Evolutionary conservation across 768 basidiomycete species (phyloP).

Genomic region (Strobilomyces echinocephalus): DNA sequence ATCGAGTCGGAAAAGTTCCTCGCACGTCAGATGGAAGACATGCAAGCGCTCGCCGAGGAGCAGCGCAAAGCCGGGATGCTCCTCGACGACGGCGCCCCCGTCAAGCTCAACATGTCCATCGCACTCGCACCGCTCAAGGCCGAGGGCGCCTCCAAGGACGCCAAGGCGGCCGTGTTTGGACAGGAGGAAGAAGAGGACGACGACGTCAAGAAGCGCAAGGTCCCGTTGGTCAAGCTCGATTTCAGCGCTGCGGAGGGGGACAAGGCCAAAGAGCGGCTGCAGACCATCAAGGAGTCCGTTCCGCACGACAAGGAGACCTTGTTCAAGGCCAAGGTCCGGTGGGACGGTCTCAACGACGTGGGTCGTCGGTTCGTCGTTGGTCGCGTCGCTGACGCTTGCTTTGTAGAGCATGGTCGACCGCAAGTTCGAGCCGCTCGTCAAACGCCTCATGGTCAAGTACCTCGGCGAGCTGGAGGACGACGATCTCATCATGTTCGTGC

Average conservation of each 20-base stretch:
- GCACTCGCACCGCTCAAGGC: constrained; percentile 45
- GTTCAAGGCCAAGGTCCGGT: constrained; percentile 82
- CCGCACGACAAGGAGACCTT: constrained; percentile 73
- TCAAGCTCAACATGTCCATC: constrained; percentile 77
- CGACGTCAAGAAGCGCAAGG: constrained; percentile 71
- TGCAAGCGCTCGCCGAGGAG: constrained; percentile 86
- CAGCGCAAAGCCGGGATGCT: constrained; percentile 88
- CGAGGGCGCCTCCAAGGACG: constrained; percentile 41
- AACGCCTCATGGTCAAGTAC: constrained; percentile 78
- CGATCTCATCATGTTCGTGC: constrained; percentile 88
- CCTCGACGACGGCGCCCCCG: constrained; percentile 87
- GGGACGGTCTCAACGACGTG: constrained; percentile 89
- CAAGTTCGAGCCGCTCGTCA: constrained; percentile 82
- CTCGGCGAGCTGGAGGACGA: constrained; percentile 92
- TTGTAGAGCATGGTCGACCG: constrained; percentile 72
- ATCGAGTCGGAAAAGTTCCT: constrained; percentile 92
- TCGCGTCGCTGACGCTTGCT: constrained; percentile 11
- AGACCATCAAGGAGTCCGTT: constrained; percentile 70
- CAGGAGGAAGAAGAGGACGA: constrained; percentile 88
- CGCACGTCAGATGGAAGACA: constrained; percentile 91
- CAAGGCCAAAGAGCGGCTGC: constrained; percentile 72
- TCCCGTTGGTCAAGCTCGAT: constrained; percentile 85
- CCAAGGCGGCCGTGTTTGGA: constrained; percentile 63
- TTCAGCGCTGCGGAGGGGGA: constrained; percentile 80
- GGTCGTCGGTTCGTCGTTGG: constrained; percentile 23